phyloP scores from a whole-genome alignment of 2,329 filamentous ascomycete species.

The Thelonectria blattea region DNA sequence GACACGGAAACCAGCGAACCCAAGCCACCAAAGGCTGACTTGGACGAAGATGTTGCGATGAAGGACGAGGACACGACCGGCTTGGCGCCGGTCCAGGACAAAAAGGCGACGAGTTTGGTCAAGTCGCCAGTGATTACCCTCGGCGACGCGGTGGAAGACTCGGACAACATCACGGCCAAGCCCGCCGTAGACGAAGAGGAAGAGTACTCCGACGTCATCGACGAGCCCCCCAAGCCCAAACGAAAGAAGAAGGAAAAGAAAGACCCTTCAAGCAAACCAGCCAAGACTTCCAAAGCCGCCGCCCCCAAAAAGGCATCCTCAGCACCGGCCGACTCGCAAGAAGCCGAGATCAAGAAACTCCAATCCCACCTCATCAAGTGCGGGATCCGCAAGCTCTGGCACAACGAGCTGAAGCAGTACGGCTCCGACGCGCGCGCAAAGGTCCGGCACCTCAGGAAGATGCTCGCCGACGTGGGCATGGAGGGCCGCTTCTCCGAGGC shows the following conservation, averaged over 20 bases:
- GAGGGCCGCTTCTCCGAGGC: constrained; percentile 84
- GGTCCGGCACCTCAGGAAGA: constrained; percentile 77
- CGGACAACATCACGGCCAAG: constrained; percentile 30
- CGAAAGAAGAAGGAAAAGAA: constrained; percentile 55
- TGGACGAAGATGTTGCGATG: not conserved
- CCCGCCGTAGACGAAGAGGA: constrained; percentile 43
- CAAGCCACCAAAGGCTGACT: constrained; percentile 12
- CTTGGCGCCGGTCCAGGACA: not conserved
- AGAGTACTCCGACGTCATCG: constrained; percentile 65
- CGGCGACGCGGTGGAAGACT: constrained; percentile 28
- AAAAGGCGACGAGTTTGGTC: constrained; percentile 13
- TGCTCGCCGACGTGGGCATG: constrained; percentile 87
- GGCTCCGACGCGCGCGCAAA: constrained; percentile 76
- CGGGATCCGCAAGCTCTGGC: constrained; percentile 91
- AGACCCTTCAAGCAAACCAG: constrained; percentile 34
- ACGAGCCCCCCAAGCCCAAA: constrained; percentile 69
- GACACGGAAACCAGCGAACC: constrained; percentile 20
- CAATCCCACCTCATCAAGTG: constrained; percentile 89
- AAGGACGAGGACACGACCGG: constrained; percentile 14
- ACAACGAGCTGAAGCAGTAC: constrained; percentile 78
- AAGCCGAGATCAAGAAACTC: constrained; percentile 84
- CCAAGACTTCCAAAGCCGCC: constrained; percentile 35
- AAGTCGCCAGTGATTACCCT: constrained; percentile 24
- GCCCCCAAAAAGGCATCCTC: constrained; percentile 40
- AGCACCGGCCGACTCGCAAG: constrained; percentile 61